Evolutionary conservation across 352 stramenopile genomes (phyloP).

Genomic region (Phytopythium ostracodes): DNA sequence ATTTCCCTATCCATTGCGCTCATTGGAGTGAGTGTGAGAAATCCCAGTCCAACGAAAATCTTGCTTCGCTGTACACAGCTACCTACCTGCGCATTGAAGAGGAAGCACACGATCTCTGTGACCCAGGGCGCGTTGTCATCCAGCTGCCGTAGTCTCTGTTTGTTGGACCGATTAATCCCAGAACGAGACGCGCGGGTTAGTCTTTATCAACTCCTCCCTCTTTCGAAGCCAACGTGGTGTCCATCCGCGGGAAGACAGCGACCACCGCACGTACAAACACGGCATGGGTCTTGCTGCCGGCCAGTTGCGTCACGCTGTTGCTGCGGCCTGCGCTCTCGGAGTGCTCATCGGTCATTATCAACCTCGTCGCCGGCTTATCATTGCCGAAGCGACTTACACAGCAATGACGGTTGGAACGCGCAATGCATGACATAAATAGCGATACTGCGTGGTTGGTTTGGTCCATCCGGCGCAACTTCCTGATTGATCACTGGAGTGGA

Average conservation of each 20-base stretch:
- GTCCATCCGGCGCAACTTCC: too few relatives aligned
- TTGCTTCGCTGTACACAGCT: neutral
- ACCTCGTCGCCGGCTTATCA: neutral
- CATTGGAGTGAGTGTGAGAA: neutral
- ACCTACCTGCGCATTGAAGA: constrained; percentile 52
- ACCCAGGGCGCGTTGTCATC: constrained; percentile 35
- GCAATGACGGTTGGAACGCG: neutral
- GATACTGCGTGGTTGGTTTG: neutral
- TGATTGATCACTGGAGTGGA: too few relatives aligned
- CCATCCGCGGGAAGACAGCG: too few relatives aligned
- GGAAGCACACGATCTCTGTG: constrained; percentile 40
- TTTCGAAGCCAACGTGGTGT: too few relatives aligned
- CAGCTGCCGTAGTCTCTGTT: constrained; percentile 28
- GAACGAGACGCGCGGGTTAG: too few relatives aligned
- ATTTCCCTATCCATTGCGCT: constrained; percentile 20
- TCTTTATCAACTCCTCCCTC: too few relatives aligned
- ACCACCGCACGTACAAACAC: constrained; percentile 38
- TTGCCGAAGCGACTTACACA: neutral
- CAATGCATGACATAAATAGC: neutral
- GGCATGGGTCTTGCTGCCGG: constrained; percentile 25
- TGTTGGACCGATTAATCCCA: neutral
- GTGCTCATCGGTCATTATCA: neutral
- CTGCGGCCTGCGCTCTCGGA: neutral
- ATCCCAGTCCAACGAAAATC: neutral
- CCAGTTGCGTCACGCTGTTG: constrained; percentile 25